Base-by-base conservation (phyloP, 164 flowering plant genomes). In the Magnolia sinica region DNA sequence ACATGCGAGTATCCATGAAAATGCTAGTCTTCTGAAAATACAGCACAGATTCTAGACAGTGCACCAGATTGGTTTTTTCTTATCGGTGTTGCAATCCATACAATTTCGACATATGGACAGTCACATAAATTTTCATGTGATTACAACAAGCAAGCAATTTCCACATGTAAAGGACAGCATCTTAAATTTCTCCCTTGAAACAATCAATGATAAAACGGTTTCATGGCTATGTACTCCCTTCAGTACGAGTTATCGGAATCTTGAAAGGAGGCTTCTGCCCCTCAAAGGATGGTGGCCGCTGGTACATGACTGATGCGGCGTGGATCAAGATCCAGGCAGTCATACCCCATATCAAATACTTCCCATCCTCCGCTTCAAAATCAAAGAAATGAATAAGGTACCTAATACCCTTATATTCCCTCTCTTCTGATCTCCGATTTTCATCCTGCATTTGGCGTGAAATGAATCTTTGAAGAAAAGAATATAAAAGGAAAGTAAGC, bases 321-420 rank as follows among this genome's bases (percentile, higher is more conserved):
- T 87, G 86, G 64, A 95, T 92, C 80, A 95, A 86, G 52, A 95
- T 84, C 51, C 91, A 92, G 64, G 99, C 93, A 59, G 99, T 95
- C 77, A 95, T 79, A 64, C 95, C 98, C 97, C 98, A 95, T 74
- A 95, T 91, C 73, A 90, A 0, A 75, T 82, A 91, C 74, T 87
- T 84, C 77, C 79, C 88, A 49, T 84, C 75, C 58, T 82, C 86
- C 0, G 76, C 50, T 82, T 89, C 84, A 59, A 89, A 95, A 75
- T 92, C 90, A 68, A 95, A 95, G 80, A 50, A 89, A 83, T 95
- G 98, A 70, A 92, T 59, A 70, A 92, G 74, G 76, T 87, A 89
- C 83, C 86, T 90, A 37, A 76, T 67, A 16, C 96, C 98, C 88
- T 88, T 74, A 95, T 93, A 92, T 76, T 90, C 94, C 64, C 90